These are phyloP conservation scores for Penicillium verrucosum DNA, from an alignment of 2,329 filamentous ascomycete species.

Conservation along the genomic window DNA sequence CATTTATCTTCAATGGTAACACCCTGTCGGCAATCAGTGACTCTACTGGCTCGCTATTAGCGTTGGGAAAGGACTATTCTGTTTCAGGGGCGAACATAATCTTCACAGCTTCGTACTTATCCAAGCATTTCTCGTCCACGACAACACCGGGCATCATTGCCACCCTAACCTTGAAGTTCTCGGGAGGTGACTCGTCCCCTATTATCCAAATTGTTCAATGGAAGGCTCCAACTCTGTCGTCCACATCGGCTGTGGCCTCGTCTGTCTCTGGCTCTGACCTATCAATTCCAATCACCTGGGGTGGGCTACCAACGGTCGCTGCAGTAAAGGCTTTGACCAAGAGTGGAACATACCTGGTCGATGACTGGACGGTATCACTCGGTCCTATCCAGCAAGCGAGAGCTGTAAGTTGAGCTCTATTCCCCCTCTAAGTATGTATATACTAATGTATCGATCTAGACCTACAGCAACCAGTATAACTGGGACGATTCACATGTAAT, in stretches of 20 bases:
- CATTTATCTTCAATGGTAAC: conserved; percentile 56
- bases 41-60: conserved; percentile 37
- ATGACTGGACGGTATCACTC: conserved; percentile 56
- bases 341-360: conserved; percentile 52
- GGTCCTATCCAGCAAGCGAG: conserved; percentile 51
- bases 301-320: conserved; percentile 50
- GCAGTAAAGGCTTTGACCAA: conserved; percentile 50
- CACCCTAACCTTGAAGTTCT: conserved; percentile 54
- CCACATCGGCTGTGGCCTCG: conserved; percentile 29
- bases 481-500: conserved; percentile 50
- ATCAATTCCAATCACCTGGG: conserved; percentile 52
- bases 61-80: conserved; percentile 46
- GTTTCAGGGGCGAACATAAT: conserved; percentile 47
- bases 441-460: conserved; percentile 28
- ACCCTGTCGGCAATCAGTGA: conserved; percentile 44
- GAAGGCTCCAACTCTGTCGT: conserved; percentile 42
- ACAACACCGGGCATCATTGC: conserved; percentile 47
- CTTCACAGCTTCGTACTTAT: conserved; percentile 49
- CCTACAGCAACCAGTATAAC: conserved; percentile 52
- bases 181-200: conserved; percentile 46
- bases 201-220: conserved; percentile 53
- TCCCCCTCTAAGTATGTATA: not conserved
- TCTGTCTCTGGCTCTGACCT: conserved; percentile 42
- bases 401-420: conserved; percentile 26
- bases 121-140: conserved; percentile 42